These are phyloP conservation scores for Antitrichia curtipendula DNA, from an alignment of 225 moss, liverwort and hornwort species.

Conservation along the genomic window DNA sequence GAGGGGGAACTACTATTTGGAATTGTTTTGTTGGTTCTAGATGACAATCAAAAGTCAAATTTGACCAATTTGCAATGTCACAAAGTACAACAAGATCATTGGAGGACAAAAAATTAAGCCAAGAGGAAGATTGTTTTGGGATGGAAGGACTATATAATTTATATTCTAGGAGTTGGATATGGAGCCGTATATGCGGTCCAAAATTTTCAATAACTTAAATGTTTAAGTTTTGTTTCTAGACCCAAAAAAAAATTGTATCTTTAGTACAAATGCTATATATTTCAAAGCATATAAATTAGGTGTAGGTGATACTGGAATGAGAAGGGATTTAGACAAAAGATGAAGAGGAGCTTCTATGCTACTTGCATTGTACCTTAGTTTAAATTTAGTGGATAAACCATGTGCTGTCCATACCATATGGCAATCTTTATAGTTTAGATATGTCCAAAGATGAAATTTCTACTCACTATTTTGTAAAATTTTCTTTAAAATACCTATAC, in stretches of 20 bases:
- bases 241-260: too few relatives aligned
- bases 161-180: not conserved
- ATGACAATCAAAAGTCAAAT: too few relatives aligned
- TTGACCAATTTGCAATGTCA: too few relatives aligned
- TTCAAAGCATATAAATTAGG: not conserved
- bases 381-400: not conserved
- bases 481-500: not conserved
- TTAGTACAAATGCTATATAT: not conserved
- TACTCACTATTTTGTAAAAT: not conserved
- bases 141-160: too few relatives aligned
- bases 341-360: not conserved
- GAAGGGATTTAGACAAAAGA: not conserved
- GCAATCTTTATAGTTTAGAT: not conserved
- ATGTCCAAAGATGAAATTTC: not conserved
- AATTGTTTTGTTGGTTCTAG: too few relatives aligned
- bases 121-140: too few relatives aligned
- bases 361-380: not conserved
- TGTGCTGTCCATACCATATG: not conserved
- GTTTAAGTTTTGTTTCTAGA: not conserved
- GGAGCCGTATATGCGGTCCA: fast-evolving
- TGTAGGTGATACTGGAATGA: not conserved
- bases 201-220: not conserved
- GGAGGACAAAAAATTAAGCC: too few relatives aligned
- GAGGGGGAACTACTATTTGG: too few relatives aligned
- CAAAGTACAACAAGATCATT: too few relatives aligned